phyloP scores from a whole-genome alignment of 208 protist genomes.

The Leishmania major region DNA sequence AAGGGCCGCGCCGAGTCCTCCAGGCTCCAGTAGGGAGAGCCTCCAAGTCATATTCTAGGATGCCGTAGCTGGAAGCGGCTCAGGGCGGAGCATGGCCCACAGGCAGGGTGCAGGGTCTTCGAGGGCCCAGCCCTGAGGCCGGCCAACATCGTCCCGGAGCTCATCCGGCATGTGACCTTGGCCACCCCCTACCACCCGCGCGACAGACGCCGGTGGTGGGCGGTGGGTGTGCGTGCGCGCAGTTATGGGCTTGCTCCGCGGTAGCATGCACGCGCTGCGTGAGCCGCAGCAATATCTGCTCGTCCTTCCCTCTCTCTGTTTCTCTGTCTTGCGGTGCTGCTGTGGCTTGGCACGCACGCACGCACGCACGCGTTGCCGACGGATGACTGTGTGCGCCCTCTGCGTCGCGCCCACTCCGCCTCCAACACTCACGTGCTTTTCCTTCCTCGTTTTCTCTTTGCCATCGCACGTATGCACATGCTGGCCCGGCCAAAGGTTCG shows the following conservation, averaged over 20 bases:
- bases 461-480: background rate
- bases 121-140: background rate
- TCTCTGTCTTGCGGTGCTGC: background rate
- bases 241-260: too few species aligned
- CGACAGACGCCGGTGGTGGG: background rate
- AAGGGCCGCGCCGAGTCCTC: background rate
- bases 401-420: background rate
- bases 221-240: background rate
- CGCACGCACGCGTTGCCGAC: background rate
- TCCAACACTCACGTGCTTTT: background rate
- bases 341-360: background rate
- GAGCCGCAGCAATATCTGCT: background rate
- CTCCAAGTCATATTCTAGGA: background rate
- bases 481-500: background rate
- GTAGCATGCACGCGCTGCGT: too few species aligned
- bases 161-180: background rate
- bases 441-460: background rate
- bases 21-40: background rate
- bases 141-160: background rate
- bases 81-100: background rate
- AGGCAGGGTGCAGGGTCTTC: background rate
- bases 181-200: too few species aligned
- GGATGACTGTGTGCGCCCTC: background rate
- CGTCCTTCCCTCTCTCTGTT: background rate
- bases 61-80: background rate